A percentile compares a stretch with the other conserved stretches of the same genome.
These are phyloP conservation scores for Triangularia setosa DNA, from an alignment of 2,329 filamentous ascomycete genomes.

Conservation along the genomic window DNA sequence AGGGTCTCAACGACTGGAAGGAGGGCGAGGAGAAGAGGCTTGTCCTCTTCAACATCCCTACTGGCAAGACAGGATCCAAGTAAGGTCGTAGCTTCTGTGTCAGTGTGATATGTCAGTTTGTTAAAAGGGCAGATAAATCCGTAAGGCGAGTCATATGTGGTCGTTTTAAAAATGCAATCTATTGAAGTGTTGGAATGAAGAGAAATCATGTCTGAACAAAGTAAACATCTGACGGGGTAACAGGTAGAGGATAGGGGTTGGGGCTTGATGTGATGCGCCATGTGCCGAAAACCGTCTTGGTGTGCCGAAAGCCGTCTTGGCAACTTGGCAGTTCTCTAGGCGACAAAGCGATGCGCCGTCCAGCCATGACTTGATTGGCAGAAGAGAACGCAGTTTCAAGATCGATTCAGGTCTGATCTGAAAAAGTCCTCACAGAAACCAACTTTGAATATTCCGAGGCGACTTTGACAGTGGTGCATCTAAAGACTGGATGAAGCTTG, in stretches of 20 bases:
- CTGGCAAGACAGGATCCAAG: constrained; percentile 42
- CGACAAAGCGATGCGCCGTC: background rate
- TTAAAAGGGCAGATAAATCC: background rate
- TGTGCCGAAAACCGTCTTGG: background rate
- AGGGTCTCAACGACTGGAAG: constrained; percentile 48
- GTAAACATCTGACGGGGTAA: background rate
- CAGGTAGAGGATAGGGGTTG: background rate
- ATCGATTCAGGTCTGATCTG: background rate
- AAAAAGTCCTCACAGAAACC: background rate
- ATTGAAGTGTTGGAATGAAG: background rate
- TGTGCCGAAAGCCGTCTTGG: background rate
- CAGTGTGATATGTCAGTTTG: background rate
- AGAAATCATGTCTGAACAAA: background rate
- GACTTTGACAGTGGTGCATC: background rate
- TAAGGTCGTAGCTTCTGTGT: constrained; percentile 8
- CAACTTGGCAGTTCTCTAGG: background rate
- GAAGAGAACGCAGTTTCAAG: background rate
- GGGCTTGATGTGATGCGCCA: background rate
- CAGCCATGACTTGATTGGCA: background rate
- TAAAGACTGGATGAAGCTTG: background rate
- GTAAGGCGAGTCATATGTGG: background rate
- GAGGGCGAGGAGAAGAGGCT: constrained; percentile 50
- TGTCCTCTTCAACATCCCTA: constrained; percentile 56
- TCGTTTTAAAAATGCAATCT: background rate
- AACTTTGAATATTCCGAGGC: background rate